Evolutionary conservation across 805 yeast genomes (phyloP), one percentile per base, ranked within the genome.

Genomic region (Candida mattraensis): DNA sequence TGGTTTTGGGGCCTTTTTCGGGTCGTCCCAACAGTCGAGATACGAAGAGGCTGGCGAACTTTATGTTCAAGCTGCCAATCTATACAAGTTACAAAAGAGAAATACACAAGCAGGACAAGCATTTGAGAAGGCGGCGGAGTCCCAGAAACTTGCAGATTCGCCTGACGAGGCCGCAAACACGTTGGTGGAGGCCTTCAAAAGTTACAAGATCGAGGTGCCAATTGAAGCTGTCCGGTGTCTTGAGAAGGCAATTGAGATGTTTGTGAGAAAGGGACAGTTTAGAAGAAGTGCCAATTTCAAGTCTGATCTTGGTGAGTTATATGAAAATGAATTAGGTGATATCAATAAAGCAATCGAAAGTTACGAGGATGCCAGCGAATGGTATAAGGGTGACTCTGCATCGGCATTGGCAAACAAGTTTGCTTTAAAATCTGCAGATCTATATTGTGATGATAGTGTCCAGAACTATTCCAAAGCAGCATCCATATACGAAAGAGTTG

Each of bases 221-320:
- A 68, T 66, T 8, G 84, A 78, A 34, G 94, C 94, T 7, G 95
- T 88, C 4, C 73, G 81, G 34, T 78, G 87, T 5, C 69, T 93
- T 44, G 73, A 75, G 39, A 74, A 74, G 50, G 96, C 98, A 0
- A 80, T 91, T 42, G 81, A 78, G 44, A 72, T 87, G 56, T 91
- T 89, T 61, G 87, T 95, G 2, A 72, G 78, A 44, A 79, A 86
- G 50, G 99, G 99, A 9, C 96, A 91, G 60, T 93, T 93, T 65
- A 79, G 99, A 59, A 74, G 98, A 60, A 96, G 95, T 16, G 99
- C 99, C 9, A 87, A 87, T 56, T 89, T 84, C 66, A 83, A 89
- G 57, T 78, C 83, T 69, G 99, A 93, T 58, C 70, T 93, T 54
- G 99, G 89, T 8, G 88, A 80, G 48, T 61, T 91, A 29, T 87